These are phyloP conservation scores for Panicum hallii DNA, from an alignment of 202 grass and related monocot genomes.

Conservation along the genomic window DNA sequence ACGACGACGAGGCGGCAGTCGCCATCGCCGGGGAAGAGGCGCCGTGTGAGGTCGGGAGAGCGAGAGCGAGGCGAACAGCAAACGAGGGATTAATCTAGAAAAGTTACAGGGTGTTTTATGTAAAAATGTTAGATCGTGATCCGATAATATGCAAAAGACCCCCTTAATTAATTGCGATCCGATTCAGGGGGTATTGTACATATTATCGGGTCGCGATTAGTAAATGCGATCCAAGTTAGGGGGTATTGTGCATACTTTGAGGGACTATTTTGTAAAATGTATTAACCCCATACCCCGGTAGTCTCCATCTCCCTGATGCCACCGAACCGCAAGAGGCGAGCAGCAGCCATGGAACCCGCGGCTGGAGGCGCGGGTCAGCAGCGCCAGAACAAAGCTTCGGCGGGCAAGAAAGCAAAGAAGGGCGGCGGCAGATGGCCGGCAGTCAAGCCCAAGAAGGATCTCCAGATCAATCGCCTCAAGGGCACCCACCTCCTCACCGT, in stretches of 20 bases:
- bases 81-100: not conserved
- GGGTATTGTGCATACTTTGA: not conserved
- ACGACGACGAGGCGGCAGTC: not conserved
- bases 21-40: not conserved
- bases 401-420: conserved; percentile 65
- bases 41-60: not conserved
- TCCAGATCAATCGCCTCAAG: conserved; percentile 84
- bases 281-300: not conserved
- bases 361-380: conserved; percentile 45
- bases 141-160: too few relatives aligned
- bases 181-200: not conserved
- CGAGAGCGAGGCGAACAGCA: not conserved
- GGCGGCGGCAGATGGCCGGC: conserved; percentile 72
- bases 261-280: not conserved
- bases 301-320: not conserved
- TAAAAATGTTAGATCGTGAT: not conserved
- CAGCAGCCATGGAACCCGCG: conserved; percentile 39
- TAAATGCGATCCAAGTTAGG: too few relatives aligned
- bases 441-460: conserved; percentile 78
- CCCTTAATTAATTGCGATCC: too few relatives aligned
- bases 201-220: not conserved
- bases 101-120: not conserved
- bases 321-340: conserved; percentile 44
- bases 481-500: conserved; percentile 81
- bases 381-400: conserved; percentile 60